Percentiles rank a stretch among this genome's conserved stretches.
Evolutionary conservation across 2,329 filamentous ascomycete species (phyloP).

Genomic region (Scytalidium lignicola): DNA sequence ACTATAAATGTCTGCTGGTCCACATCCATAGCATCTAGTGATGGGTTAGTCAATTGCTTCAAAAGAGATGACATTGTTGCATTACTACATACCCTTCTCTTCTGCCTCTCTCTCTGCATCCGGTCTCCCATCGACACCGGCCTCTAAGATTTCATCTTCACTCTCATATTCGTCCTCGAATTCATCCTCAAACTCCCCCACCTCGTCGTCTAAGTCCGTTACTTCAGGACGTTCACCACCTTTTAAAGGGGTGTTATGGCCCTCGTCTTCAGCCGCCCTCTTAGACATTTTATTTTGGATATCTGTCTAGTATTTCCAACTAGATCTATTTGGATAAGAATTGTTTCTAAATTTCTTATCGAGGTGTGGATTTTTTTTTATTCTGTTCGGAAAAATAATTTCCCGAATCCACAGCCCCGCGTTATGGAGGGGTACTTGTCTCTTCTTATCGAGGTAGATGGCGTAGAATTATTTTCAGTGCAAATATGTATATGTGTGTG

Average conservation of each 20-base stretch:
- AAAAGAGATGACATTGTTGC: constrained; percentile 1
- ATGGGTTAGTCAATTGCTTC: constrained; percentile 13
- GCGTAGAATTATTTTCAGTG: too few relatives aligned
- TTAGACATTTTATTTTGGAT: constrained; percentile 47
- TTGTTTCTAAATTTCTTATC: background rate
- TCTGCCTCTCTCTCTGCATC: constrained; percentile 91
- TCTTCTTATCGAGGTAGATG: too few relatives aligned
- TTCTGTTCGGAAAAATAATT: background rate
- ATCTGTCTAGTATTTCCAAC: background rate
- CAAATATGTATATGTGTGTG: too few relatives aligned
- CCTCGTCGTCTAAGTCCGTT: constrained; percentile 61
- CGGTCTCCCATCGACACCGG: constrained; percentile 86
- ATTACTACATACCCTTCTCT: constrained; percentile 56
- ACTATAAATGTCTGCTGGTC: constrained; percentile 96
- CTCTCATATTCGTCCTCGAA: constrained; percentile 91
- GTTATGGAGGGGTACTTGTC: too few relatives aligned
- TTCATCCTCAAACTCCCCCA: constrained; percentile 90
- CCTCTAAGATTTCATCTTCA: constrained; percentile 88
- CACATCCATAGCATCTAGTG: constrained; percentile 76
- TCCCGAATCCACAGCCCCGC: background rate
- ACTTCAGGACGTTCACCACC: constrained; percentile 56
- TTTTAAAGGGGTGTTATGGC: constrained; percentile 49
- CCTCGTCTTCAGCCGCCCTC: constrained; percentile 47
- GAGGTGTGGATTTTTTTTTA: background rate
- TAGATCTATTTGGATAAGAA: background rate